Percentiles rank a stretch among this genome's conserved stretches.
These are phyloP conservation scores for Calycina herbarum DNA, from an alignment of 2,329 filamentous ascomycete genomes.

Conservation along the genomic window DNA sequence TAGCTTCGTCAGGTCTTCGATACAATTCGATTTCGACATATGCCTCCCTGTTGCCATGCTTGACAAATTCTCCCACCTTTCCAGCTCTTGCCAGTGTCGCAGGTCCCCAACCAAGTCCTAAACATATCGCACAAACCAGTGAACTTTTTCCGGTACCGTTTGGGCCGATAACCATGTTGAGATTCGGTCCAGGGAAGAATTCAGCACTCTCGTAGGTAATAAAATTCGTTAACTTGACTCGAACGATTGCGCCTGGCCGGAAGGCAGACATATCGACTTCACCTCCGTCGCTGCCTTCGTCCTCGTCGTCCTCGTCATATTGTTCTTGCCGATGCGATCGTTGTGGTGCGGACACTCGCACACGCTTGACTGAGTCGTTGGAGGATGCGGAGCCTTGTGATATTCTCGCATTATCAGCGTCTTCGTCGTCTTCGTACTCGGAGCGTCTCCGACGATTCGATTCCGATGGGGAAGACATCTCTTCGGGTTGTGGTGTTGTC, in stretches of 20 bases:
- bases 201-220: slow-evolving; percentile 93
- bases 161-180: slow-evolving; percentile 99
- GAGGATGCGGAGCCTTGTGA: slow-evolving; percentile 26
- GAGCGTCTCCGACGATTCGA: slow-evolving; percentile 18
- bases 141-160: slow-evolving; percentile 98
- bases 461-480: slow-evolving; percentile 10
- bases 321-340: slow-evolving; percentile 13
- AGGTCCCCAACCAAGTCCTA: slow-evolving; percentile 83
- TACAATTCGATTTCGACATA: slow-evolving; percentile 90
- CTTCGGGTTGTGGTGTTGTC: slow-evolving; percentile 2
- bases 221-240: slow-evolving; percentile 84
- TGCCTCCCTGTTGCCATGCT: slow-evolving; percentile 77
- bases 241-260: slow-evolving; percentile 77
- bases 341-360: slow-evolving; percentile 24
- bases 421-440: slow-evolving; percentile 32
- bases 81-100: slow-evolving; percentile 83
- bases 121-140: slow-evolving; percentile 91
- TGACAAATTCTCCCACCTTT: slow-evolving; percentile 86
- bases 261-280: slow-evolving; percentile 20
- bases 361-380: slow-evolving; percentile 29
- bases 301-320: slow-evolving; percentile 17
- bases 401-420: slow-evolving; percentile 23
- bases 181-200: slow-evolving; percentile 83
- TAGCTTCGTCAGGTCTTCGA: slow-evolving; percentile 54
- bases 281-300: slow-evolving; percentile 12